Base-by-base conservation (phyloP, 495 filamentous ascomycete species). In the Trichoderma virens region DNA sequence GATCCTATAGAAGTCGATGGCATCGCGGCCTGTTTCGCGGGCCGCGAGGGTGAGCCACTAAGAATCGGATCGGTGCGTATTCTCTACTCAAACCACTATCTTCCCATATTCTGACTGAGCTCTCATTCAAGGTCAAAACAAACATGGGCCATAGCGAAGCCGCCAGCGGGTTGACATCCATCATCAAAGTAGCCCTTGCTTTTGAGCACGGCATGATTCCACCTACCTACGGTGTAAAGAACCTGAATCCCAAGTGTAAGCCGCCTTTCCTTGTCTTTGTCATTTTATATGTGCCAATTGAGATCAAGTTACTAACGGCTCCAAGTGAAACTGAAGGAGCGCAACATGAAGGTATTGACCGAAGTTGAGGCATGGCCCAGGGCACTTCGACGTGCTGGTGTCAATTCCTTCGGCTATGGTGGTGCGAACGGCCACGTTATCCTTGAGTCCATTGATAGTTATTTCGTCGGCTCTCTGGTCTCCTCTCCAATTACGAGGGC, bases 111-210 rank as follows among this genome's bases (percentile, higher is more conserved):
- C 54, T 64, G 28, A 63, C 64, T 28, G 66, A 45, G 39, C 43
- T 32, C 9, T 64, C 25, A n/a, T 18, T 60, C 62, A 8, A 59
- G 63, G 70, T 85, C 3, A 85, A 85, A 64, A 73, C 78, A 0
- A 81, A 82, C 59, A 73, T 84, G 28, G 81, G 83, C 5, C 83
- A 86, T 65, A 65, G 73, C 5, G 83, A 85, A 67, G 81, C 74
- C 11, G 73, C 77, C 1, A 74, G 73, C 59, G 82, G 83, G 6
- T 69, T 86, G 16, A 73, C 78, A 1, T 78, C 74, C 2, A 64
- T 86, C 2, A 79, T 86, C 43, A 86, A 86, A 66, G 75, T 77
- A 0, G 69, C 76, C 18, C 64, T 84, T 59, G 75, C 77, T 65
- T 68, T 86, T n/a, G 79, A 86, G 65, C 77, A 74, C 43, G 79